A percentile compares a stretch with the other conserved stretches of the same genome.
Conservation (phyloP, 2,329 filamentous ascomycete genomes). For the Fusarium subglutinans region DNA sequence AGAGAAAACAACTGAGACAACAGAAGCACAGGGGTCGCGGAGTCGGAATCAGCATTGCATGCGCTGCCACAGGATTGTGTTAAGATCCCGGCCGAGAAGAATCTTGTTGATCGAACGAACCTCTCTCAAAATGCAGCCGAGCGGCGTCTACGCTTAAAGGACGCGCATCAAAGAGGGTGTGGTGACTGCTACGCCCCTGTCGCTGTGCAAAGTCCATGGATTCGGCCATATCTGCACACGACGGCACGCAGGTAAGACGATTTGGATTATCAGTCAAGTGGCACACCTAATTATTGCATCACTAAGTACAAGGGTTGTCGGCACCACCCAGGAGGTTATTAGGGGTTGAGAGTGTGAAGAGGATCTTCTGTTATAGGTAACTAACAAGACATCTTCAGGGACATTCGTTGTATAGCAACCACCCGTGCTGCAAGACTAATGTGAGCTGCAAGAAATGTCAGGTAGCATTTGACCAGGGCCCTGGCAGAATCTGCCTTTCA, state of each 20-base stretch:
- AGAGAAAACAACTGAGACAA: slow-evolving; percentile 33
- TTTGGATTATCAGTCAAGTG: background rate
- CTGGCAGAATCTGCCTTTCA: slow-evolving; percentile 21
- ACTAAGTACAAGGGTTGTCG: background rate
- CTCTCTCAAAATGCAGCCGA: slow-evolving; percentile 21
- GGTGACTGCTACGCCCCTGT: background rate
- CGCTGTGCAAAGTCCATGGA: background rate
- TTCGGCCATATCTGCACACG: background rate
- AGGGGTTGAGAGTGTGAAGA: background rate
- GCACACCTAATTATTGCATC: background rate
- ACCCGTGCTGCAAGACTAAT: slow-evolving; percentile 25
- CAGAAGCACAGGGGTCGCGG: slow-evolving; percentile 18
- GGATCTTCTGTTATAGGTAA: background rate
- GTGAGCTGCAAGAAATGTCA: slow-evolving; percentile 39
- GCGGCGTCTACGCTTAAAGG: slow-evolving; percentile 16
- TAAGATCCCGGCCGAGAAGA: slow-evolving; percentile 29
- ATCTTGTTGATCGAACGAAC: slow-evolving; percentile 23
- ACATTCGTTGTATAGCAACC: slow-evolving; percentile 2
- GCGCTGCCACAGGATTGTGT: slow-evolving; percentile 7
- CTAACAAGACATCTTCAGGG: slow-evolving; percentile 6
- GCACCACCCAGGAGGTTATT: background rate
- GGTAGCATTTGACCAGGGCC: slow-evolving; percentile 24
- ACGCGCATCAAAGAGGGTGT: slow-evolving; percentile 22
- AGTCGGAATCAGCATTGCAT: slow-evolving; percentile 21
- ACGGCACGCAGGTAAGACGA: background rate